Conservation (phyloP, 2,329 filamentous ascomycete species). For the Seiridium cupressi region DNA sequence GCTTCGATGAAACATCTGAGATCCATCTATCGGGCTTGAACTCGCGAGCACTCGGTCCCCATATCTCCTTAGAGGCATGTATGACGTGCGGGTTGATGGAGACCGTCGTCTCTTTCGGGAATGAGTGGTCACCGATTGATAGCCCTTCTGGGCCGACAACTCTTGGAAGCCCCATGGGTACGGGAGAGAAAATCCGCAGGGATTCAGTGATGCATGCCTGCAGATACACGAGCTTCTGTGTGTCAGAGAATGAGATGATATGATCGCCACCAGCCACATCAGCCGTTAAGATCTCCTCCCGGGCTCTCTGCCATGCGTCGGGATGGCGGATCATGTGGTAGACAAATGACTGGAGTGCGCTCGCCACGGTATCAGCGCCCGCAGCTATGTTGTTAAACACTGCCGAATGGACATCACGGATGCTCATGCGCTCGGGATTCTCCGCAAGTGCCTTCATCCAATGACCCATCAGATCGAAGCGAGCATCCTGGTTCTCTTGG, state of each 20-base stretch:
- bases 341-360: slow-evolving; percentile 3
- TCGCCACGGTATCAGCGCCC: neutral
- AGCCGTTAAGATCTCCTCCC: neutral
- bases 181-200: neutral
- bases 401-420: slow-evolving; percentile 1
- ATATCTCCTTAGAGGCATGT: slow-evolving; percentile 9
- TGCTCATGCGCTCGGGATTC: slow-evolving; percentile 3
- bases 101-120: neutral
- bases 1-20: neutral
- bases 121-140: neutral
- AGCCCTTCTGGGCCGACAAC: neutral
- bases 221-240: neutral
- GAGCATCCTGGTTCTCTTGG: slow-evolving; percentile 8
- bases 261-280: neutral
- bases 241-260: neutral
- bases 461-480: slow-evolving; percentile 8
- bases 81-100: slow-evolving; percentile 9
- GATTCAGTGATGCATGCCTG: slow-evolving; percentile 4
- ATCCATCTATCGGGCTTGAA: slow-evolving; percentile 3
- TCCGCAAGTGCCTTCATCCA: slow-evolving; percentile 5
- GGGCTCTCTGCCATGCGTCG: neutral
- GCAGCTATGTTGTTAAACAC: neutral
- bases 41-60: slow-evolving; percentile 2
- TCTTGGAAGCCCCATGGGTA: slow-evolving; percentile 8
- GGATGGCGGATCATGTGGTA: slow-evolving; percentile 4